Conservation (phyloP, 2,329 filamentous ascomycete genomes). For the Fusarium sp. region DNA sequence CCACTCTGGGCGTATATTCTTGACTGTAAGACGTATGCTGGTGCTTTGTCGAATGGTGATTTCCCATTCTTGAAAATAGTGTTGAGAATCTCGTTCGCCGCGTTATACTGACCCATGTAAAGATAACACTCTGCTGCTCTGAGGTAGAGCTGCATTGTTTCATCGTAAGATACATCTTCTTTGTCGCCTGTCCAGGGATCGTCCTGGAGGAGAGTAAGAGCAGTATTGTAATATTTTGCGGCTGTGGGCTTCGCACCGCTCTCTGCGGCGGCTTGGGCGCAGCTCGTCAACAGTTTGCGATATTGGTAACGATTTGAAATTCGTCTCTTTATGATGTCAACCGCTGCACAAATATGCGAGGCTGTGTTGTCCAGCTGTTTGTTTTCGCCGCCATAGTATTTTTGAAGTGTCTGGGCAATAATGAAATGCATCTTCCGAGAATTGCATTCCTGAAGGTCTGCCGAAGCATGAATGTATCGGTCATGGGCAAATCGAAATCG, state of each 20-base stretch:
- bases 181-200: conserved; percentile 77
- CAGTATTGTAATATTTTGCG: conserved; percentile 81
- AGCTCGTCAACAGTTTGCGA: conserved; percentile 80
- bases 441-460: conserved; percentile 74
- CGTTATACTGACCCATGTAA: conserved; percentile 76
- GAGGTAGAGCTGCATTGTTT: conserved; percentile 83
- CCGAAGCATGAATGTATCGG: conserved; percentile 81
- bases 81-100: conserved; percentile 74
- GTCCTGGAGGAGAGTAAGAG: conserved; percentile 80
- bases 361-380: conserved; percentile 77
- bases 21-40: conserved; percentile 84
- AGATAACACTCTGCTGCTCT: conserved; percentile 85
- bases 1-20: conserved; percentile 80
- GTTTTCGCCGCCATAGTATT: conserved; percentile 71
- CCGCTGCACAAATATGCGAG: conserved; percentile 81
- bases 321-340: conserved; percentile 76
- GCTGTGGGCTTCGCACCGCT: conserved; percentile 85
- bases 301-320: conserved; percentile 71
- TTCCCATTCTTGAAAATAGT: conserved; percentile 76
- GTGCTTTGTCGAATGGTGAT: conserved; percentile 80
- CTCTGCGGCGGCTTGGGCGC: conserved; percentile 80
- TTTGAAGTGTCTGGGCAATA: conserved; percentile 83
- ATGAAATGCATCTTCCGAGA: conserved; percentile 88
- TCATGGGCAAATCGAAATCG: conserved; percentile 90
- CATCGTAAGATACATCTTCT: conserved; percentile 83